These are phyloP conservation scores for Capsicum chinense DNA, from an alignment of 257 asterid species.

Conservation along the genomic window DNA sequence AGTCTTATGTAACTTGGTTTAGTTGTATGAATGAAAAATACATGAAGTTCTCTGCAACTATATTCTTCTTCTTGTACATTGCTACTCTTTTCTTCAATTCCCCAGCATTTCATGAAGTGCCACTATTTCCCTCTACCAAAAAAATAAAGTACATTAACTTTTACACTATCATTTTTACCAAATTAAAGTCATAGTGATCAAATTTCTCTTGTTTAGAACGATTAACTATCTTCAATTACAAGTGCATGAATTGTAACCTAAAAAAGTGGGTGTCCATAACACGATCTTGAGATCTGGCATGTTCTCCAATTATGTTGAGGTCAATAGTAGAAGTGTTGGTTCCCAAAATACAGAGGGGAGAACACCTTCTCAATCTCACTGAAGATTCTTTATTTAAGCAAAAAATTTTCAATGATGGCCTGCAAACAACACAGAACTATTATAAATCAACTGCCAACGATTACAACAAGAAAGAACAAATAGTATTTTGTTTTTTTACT, in stretches of 20 bases:
- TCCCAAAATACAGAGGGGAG: slow-evolving; percentile 92
- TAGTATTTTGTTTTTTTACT: background rate
- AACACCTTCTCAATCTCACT: slow-evolving; percentile 85
- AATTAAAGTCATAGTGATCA: background rate
- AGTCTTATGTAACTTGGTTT: too few species aligned
- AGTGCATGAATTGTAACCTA: slow-evolving; percentile 54
- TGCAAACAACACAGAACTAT: slow-evolving; percentile 45
- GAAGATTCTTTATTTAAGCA: slow-evolving; percentile 79
- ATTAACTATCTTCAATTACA: background rate
- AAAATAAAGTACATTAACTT: background rate
- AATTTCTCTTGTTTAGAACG: background rate
- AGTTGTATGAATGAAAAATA: too few species aligned
- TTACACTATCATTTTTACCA: background rate
- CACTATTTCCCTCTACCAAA: background rate
- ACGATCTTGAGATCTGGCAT: slow-evolving; percentile 78
- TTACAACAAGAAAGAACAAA: background rate
- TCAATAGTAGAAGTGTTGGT: slow-evolving; percentile 93
- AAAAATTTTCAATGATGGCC: slow-evolving; percentile 86
- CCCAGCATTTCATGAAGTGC: background rate
- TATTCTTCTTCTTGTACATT: too few species aligned
- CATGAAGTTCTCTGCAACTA: too few species aligned
- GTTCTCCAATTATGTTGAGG: slow-evolving; percentile 76
- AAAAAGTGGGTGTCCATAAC: slow-evolving; percentile 95
- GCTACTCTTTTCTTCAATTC: too few species aligned
- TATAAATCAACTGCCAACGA: slow-evolving; percentile 26